Evolutionary conservation across 2,329 filamentous ascomycete species (phyloP).

Genomic region (Meredithiella fracta): DNA sequence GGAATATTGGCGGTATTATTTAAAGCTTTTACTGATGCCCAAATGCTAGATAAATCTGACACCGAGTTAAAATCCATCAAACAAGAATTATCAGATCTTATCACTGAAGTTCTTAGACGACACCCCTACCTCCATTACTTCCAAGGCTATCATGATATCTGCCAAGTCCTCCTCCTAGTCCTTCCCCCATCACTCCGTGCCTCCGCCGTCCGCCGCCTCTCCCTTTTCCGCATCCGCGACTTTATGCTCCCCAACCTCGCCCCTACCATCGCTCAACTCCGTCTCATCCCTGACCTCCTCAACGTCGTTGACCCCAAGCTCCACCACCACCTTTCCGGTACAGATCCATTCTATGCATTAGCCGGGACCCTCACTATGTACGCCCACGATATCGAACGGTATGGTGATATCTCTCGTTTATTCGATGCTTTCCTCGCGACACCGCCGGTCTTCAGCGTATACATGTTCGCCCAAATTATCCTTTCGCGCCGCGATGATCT

Average conservation of each 20-base stretch:
- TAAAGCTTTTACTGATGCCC: neutral
- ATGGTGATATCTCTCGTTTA: conserved; percentile 71
- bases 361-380: conserved; percentile 92
- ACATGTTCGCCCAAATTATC: conserved; percentile 82
- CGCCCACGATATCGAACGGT: conserved; percentile 85
- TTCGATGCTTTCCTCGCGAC: conserved; percentile 84
- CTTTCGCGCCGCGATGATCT: conserved; percentile 66
- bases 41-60: conserved; percentile 26
- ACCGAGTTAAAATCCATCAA: conserved; percentile 56
- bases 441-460: conserved; percentile 77
- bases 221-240: conserved; percentile 78
- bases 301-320: conserved; percentile 54
- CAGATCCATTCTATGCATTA: conserved; percentile 81
- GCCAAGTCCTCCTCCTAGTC: conserved; percentile 83
- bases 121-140: conserved; percentile 86
- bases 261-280: conserved; percentile 71
- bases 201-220: conserved; percentile 60
- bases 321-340: conserved; percentile 56
- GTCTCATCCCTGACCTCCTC: conserved; percentile 70
- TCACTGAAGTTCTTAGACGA: conserved; percentile 61
- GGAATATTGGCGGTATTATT: conserved; percentile 16
- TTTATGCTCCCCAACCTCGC: conserved; percentile 87
- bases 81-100: conserved; percentile 60
- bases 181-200: conserved; percentile 47
- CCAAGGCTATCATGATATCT: conserved; percentile 97